phyloP scores from a whole-genome alignment of 2,329 filamentous ascomycete genomes.

The Colletotrichum spinosum region DNA sequence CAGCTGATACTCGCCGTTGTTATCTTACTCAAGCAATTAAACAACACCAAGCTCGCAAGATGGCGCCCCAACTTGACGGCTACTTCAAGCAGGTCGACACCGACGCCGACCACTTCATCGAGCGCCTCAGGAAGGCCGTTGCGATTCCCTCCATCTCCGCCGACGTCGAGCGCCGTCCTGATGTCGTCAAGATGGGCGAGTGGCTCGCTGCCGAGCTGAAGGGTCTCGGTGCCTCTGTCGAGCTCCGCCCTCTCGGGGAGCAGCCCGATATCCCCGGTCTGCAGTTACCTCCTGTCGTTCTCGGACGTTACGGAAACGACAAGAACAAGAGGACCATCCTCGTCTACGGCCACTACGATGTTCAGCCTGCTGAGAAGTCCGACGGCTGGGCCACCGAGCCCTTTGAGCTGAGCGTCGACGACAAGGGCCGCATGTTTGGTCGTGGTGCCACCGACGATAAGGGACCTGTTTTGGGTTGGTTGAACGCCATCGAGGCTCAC shows the following conservation, averaged over 20 bases:
- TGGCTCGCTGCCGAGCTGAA: conserved; percentile 88
- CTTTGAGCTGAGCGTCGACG: conserved; percentile 87
- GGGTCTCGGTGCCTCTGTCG: conserved; percentile 85
- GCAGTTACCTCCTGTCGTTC: conserved; percentile 90
- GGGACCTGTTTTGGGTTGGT: conserved; percentile 95
- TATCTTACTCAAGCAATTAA: conserved; percentile 67
- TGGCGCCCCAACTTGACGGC: conserved; percentile 90
- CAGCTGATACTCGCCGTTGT: conserved; percentile 43
- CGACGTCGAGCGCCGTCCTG: conserved; percentile 86
- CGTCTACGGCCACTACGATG: conserved; percentile 98
- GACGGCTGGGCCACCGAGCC: conserved; percentile 98
- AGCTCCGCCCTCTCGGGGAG: conserved; percentile 88
- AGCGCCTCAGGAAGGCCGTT: conserved; percentile 89
- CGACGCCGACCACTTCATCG: conserved; percentile 84
- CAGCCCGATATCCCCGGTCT: conserved; percentile 92
- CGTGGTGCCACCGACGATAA: conserved; percentile 98
- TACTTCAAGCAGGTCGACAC: conserved; percentile 94
- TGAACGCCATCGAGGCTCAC: conserved; percentile 98
- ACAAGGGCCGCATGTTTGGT: conserved; percentile 95
- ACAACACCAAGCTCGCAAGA: conserved; percentile 73
- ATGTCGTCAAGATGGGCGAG: conserved; percentile 97
- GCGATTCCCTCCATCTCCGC: conserved; percentile 97
- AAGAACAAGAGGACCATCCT: conserved; percentile 94
- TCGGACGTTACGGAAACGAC: conserved; percentile 92
- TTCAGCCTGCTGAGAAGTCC: conserved; percentile 91